Evolutionary conservation across 768 basidiomycete species (phyloP).

Genomic region (Gymnopilus junonius): DNA sequence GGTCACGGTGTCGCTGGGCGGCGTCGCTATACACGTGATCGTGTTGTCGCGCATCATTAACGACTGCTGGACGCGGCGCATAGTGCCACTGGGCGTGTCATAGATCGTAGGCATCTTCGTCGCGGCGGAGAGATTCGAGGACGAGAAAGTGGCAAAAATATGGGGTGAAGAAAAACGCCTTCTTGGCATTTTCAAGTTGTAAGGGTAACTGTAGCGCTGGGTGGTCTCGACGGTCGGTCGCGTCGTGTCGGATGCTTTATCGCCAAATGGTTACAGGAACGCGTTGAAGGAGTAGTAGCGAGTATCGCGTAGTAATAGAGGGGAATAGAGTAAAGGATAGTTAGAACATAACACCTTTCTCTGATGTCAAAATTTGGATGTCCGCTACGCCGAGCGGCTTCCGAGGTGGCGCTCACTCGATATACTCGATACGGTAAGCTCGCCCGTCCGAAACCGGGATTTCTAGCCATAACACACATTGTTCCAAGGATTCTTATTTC

Average conservation of each 20-base stretch:
- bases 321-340: neutral
- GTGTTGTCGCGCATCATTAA: slow-evolving; percentile 18
- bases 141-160: neutral
- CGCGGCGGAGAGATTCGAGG: neutral
- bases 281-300: neutral
- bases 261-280: neutral
- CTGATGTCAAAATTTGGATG: neutral
- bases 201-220: slow-evolving; percentile 8
- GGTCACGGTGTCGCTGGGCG: neutral
- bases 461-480: neutral
- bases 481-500: neutral
- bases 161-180: neutral
- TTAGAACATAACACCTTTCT: neutral
- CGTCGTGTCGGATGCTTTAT: neutral
- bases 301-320: neutral
- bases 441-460: neutral
- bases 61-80: neutral
- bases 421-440: too few species aligned
- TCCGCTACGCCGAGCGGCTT: neutral
- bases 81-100: slow-evolving; percentile 4
- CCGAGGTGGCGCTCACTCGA: neutral
- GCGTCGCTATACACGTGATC: slow-evolving; percentile 24
- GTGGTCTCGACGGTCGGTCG: slow-evolving; percentile 8
- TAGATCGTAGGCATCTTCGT: neutral
- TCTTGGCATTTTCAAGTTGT: neutral